Evolutionary conservation across 139 green algal species (phyloP), one percentile per base, ranked within the genome.

Genomic region (Pycnococcus provasolii): DNA sequence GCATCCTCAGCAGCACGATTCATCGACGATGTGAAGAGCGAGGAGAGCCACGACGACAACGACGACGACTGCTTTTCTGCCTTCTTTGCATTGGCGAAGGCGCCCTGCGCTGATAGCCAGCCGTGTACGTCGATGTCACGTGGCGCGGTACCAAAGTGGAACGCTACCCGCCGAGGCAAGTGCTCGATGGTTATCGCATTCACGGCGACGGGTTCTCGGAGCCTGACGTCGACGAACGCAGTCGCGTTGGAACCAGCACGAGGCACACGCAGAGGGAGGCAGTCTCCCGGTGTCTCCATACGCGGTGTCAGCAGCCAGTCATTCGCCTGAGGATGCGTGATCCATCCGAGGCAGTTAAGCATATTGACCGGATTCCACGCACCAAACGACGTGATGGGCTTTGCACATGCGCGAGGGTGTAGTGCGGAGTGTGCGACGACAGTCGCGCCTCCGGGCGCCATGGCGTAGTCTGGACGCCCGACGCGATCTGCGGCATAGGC

Each of bases 131-230:
- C 5, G 13, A 68, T 11, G 4, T 59, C 47, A 45, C 48, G 46
- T 44, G 62, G 62, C 37, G 62, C 62, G 62, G 9, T 48, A 7
- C 15, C n/a, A 8, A 45, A 48, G 50, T 68, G 48, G n/a, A 60
- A 68, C n/a, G 62, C 62, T 8, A 60, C 42, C 26, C 43, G 11
- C 3, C 47, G 15, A 11, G 45, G 39, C 1, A 53, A 8, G 62
- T 68, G 62, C 37, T 68, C 62, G 3, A 68, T 13, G 6, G 62
- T 68, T 44, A 68, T 39, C 50, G 47, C 62, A 4, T 58, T 15
- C 47, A 68, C 48, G 45, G 5, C 42, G 50, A 68, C 37, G 9
- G 48, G 9, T 39, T 68, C 42, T 5, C 50, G 48, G 37, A 68
- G 50, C 8, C 50, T 48, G 46, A 68, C 26, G 26, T 68, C 62